Evolutionary conservation across 2,329 filamentous ascomycete genomes (phyloP).

Genomic region (Phialemonium atrogriseum): DNA sequence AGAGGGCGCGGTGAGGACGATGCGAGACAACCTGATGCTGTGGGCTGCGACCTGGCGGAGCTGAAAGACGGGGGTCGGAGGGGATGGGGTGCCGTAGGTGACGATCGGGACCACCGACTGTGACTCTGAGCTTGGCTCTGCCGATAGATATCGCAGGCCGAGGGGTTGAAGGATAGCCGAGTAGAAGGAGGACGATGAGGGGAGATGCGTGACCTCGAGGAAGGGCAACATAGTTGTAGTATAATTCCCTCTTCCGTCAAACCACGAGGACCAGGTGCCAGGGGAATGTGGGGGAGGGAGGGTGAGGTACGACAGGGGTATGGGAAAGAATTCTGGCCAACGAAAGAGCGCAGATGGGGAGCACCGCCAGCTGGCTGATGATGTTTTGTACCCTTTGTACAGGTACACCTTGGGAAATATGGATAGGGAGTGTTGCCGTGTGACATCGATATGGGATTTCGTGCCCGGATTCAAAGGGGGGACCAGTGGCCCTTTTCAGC

Average conservation of each 20-base stretch:
- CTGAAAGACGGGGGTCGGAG: constrained; percentile 32
- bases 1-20: constrained; percentile 62
- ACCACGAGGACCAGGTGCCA: no score
- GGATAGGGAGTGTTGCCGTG: no score
- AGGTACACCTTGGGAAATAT: no score
- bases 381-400: no score
- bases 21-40: constrained; percentile 34
- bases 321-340: no score
- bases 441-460: no score
- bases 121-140: constrained; percentile 12
- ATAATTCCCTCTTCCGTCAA: no score
- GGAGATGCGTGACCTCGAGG: constrained; percentile 65
- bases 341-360: no score
- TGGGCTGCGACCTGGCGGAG: constrained; percentile 30
- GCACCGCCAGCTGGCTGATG: no score
- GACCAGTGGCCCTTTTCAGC: no score
- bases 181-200: constrained; percentile 77
- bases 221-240: constrained; percentile 37
- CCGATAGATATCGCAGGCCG: constrained; percentile 60
- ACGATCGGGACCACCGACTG: constrained; percentile 22
- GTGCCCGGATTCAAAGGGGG: no score
- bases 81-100: constrained; percentile 30
- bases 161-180: constrained; percentile 70
- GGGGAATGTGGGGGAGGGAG: constrained; percentile 1
- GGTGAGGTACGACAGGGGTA: no score